Percentiles rank a stretch among this genome's conserved stretches.
phyloP scores from a whole-genome alignment of 1,284 basidiomycete genomes.

The Erythrobasidium hasegawianum region DNA sequence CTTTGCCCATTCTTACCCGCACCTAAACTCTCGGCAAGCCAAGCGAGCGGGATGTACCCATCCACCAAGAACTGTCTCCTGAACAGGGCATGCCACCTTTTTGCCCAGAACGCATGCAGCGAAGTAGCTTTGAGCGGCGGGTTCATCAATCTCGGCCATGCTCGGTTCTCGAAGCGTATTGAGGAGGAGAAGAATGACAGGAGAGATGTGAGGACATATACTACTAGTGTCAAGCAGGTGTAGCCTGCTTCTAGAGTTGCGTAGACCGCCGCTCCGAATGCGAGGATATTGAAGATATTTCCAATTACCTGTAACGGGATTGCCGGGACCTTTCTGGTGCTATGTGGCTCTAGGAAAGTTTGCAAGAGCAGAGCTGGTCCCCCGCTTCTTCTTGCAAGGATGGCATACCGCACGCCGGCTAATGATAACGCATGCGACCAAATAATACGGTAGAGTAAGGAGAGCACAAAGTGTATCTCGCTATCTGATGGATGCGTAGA shows the following conservation, averaged over 20 bases:
- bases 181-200: not conserved
- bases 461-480: conserved; percentile 4
- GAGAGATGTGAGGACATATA: conserved; percentile 4
- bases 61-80: conserved; percentile 17
- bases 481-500: not conserved
- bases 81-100: conserved; percentile 30
- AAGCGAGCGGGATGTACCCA: conserved; percentile 4
- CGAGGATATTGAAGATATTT: not conserved
- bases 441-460: conserved; percentile 9
- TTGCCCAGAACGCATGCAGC: conserved; percentile 30
- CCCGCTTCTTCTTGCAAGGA: no score
- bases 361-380: not conserved
- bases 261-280: conserved; percentile 18
- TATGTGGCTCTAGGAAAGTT: not conserved
- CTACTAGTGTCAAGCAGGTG: conserved; percentile 17
- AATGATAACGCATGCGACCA: conserved; percentile 19
- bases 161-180: conserved; percentile 14
- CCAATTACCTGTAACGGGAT: not conserved
- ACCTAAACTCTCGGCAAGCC: not conserved
- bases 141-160: conserved; percentile 27
- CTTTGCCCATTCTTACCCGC: conserved; percentile 9
- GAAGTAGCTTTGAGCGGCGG: conserved; percentile 7
- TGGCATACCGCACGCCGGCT: no score
- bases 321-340: not conserved
- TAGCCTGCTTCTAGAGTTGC: conserved; percentile 24